phyloP scores from a whole-genome alignment of 371 early-diverging fungal genomes.

The Capillidium heterosporum region DNA sequence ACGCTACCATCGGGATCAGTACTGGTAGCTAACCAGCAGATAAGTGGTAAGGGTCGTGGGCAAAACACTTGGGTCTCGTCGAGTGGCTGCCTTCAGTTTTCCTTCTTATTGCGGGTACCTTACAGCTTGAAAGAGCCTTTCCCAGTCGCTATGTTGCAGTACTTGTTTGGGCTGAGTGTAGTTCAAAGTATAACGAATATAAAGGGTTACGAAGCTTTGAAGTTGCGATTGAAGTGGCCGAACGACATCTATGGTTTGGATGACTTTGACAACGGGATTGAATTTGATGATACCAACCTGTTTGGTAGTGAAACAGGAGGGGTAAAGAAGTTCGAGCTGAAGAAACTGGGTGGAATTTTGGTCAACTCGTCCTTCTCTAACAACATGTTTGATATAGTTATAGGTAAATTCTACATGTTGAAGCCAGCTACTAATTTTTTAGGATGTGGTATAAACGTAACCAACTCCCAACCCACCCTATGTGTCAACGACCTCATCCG shows the following conservation, averaged over 20 bases:
- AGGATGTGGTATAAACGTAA: slow-evolving; percentile 70
- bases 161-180: slow-evolving; percentile 64
- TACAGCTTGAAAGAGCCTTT: no score
- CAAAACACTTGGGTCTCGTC: slow-evolving; percentile 88
- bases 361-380: slow-evolving; percentile 54
- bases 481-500: slow-evolving; percentile 63
- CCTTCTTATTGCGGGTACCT: slow-evolving; percentile 15
- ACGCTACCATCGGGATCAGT: slow-evolving; percentile 47
- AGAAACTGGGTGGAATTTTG: slow-evolving; percentile 79
- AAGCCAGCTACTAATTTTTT: slow-evolving; percentile 1
- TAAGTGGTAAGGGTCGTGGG: slow-evolving; percentile 71
- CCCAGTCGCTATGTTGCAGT: slow-evolving; percentile 74
- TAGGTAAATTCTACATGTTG: slow-evolving; percentile 26
- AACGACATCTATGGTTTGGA: slow-evolving; percentile 71
- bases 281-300: no score
- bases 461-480: slow-evolving; percentile 61
- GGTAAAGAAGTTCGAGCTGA: slow-evolving; percentile 11
- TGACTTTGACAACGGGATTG: not conserved
- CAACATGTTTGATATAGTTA: slow-evolving; percentile 55
- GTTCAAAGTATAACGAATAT: slow-evolving; percentile 50
- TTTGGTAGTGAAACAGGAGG: no score
- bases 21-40: slow-evolving; percentile 56
- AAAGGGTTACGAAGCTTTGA: slow-evolving; percentile 56
- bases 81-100: slow-evolving; percentile 75
- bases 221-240: slow-evolving; percentile 87